A percentile compares a stretch with the other conserved stretches of the same genome.
phyloP scores from a whole-genome alignment of 345 rosid species.

The Euphorbia lathyris region DNA sequence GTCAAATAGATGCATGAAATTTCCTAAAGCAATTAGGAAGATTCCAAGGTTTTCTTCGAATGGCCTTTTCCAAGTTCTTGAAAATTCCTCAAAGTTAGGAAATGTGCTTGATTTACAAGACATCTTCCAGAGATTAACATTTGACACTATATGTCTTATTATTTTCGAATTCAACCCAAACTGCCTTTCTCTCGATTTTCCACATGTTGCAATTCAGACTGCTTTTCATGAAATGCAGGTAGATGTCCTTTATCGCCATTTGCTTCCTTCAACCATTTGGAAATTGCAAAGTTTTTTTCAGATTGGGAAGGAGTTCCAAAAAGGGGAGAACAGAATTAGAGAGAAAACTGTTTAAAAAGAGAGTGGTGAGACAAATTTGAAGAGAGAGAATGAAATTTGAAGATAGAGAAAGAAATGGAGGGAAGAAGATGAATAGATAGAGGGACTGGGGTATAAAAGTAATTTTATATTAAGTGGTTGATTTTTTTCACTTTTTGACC shows the following conservation, averaged over 20 bases:
- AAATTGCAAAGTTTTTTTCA: constrained; percentile 19
- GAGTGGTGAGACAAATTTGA: too few relatives aligned
- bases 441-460: too few relatives aligned
- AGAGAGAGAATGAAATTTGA: too few relatives aligned
- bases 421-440: too few relatives aligned
- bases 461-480: too few relatives aligned
- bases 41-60: background rate
- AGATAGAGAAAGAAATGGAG: too few relatives aligned
- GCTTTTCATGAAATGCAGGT: constrained; percentile 20
- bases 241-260: background rate
- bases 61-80: constrained; percentile 14
- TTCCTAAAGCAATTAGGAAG: background rate
- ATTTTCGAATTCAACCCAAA: constrained; percentile 23
- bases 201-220: background rate
- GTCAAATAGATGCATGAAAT: background rate
- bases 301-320: constrained; percentile 13
- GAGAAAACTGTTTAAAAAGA: too few relatives aligned
- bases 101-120: constrained; percentile 29
- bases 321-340: too few relatives aligned
- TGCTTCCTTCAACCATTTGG: constrained; percentile 19
- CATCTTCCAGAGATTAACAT: constrained; percentile 28
- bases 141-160: constrained; percentile 23
- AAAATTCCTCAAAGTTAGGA: background rate
- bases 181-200: constrained; percentile 11
- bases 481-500: too few relatives aligned